A percentile compares a stretch with the other conserved stretches of the same genome.
Evolutionary conservation across 306 rosid species (phyloP).

Genomic region (Vigna reflexopilosa): DNA sequence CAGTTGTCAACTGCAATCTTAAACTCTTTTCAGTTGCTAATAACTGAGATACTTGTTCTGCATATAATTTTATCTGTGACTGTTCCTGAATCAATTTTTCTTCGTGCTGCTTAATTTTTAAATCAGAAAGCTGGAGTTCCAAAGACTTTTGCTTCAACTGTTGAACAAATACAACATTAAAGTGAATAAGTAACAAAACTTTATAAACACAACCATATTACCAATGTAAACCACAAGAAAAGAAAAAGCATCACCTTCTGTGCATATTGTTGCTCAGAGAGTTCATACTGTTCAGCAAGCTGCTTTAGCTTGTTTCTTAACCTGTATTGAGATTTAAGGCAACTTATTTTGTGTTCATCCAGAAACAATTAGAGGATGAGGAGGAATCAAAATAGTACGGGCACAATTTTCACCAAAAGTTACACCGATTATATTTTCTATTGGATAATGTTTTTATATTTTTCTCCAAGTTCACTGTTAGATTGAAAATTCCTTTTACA

Average conservation of each 20-base stretch:
- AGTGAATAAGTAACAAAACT: slow-evolving; percentile 28
- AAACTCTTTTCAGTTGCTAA: slow-evolving; percentile 84
- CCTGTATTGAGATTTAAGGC: slow-evolving; percentile 57
- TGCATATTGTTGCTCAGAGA: slow-evolving; percentile 80
- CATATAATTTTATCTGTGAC: slow-evolving; percentile 88
- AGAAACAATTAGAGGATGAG: neutral
- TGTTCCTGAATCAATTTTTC: slow-evolving; percentile 86
- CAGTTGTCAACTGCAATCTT: slow-evolving; percentile 84
- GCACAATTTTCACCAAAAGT: no score
- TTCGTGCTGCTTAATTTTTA: slow-evolving; percentile 85
- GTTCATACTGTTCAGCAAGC: slow-evolving; percentile 73
- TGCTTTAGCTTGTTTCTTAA: slow-evolving; percentile 84
- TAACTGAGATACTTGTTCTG: slow-evolving; percentile 88
- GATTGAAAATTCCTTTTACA: no score
- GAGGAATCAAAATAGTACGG: no score
- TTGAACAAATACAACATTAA: slow-evolving; percentile 48
- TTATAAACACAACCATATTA: slow-evolving; percentile 31
- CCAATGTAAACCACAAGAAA: slow-evolving; percentile 31
- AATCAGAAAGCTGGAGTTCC: slow-evolving; percentile 93
- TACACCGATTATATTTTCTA: no score
- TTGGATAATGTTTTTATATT: no score
- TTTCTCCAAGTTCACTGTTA: no score
- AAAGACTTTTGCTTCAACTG: slow-evolving; percentile 90
- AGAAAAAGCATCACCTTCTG: slow-evolving; percentile 66
- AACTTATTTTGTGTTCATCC: slow-evolving; percentile 27